phyloP scores from a whole-genome alignment of 1,284 basidiomycete genomes.

The Chiua sp. region DNA sequence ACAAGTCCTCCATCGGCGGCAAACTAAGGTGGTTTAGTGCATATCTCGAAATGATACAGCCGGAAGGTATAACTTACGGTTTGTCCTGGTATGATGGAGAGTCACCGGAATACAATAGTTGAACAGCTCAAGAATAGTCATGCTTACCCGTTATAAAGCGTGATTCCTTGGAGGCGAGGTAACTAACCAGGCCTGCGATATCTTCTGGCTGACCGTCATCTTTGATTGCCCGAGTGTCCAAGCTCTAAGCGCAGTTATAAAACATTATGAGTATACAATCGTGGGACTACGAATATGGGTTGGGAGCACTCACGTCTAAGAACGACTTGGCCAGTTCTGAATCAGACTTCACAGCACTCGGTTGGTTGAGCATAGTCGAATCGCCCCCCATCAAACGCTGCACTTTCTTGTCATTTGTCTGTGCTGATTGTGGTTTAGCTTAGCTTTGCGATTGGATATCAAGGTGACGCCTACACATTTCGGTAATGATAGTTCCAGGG shows the following conservation, averaged over 20 bases:
- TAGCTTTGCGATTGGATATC: not conserved
- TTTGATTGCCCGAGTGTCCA: not conserved
- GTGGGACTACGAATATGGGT: not conserved
- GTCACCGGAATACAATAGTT: not conserved
- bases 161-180: conserved; percentile 24
- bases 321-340: not conserved
- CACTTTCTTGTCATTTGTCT: not conserved
- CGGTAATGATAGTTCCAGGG: conserved; percentile 17
- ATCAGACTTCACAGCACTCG: not conserved
- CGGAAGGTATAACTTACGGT: not conserved
- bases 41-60: too few relatives aligned
- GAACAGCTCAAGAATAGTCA: not conserved
- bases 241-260: not conserved
- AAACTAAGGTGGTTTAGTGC: not conserved
- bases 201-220: conserved; percentile 15
- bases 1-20: not conserved
- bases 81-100: not conserved
- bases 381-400: not conserved
- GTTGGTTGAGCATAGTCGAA: not conserved
- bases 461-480: conserved; percentile 12
- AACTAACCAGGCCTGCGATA: conserved; percentile 22
- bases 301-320: not conserved
- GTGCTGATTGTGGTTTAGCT: not conserved
- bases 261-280: not conserved
- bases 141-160: not conserved